Base-by-base conservation (phyloP, 163 green algal genomes). In the Coccomyxa subellipsoidea region DNA sequence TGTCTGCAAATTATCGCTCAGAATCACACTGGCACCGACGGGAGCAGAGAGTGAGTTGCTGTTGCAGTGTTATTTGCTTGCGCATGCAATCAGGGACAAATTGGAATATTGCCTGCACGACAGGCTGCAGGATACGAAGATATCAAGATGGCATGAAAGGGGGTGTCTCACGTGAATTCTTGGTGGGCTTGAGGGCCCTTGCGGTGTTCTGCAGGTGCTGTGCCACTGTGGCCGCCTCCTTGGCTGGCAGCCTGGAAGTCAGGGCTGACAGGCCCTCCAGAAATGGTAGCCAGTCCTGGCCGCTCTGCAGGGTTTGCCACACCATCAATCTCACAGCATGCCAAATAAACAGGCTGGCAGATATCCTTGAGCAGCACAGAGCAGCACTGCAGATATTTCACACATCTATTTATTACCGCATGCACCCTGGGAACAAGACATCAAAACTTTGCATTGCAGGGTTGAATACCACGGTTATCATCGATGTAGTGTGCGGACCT, bases 221-320 rank as follows among this genome's bases (percentile, higher is more conserved):
- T 5, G 70, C 29, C 47, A 69, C 36, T 40, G 80, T 37, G 5
- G 39, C 70, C 7, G 77, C 77, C 39, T 85, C 38, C 18, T 15
- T 25, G 25, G 66, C 82, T 40, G 71, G 82, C 59, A 80, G 54
- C 39, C 77, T 36, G 23, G 36, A 29, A 15, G 35, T 38, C 18
- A 83, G 23, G 15, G 69, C 54, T 27, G 29, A 34, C 40, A 83
- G 70, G 18, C 71, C 86, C 59, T 88, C 81, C 77, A 90, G 76
- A 70, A 90, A 90, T 29, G 77, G 40, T 37, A 87, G 40, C 38
- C 40, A 76, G 2, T 47, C 38, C 0, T 80, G 54, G 23, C 69
- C 76, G 3, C 76, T 69, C 39, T 69, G 69, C 66, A 73, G 12
- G 12, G 47, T 66, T 29, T 12, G 47, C 47, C 12, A 66, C 47